Conservation (phyloP, 2,329 filamentous ascomycete genomes). For the Neophaeococcomyces mojaviensis region DNA sequence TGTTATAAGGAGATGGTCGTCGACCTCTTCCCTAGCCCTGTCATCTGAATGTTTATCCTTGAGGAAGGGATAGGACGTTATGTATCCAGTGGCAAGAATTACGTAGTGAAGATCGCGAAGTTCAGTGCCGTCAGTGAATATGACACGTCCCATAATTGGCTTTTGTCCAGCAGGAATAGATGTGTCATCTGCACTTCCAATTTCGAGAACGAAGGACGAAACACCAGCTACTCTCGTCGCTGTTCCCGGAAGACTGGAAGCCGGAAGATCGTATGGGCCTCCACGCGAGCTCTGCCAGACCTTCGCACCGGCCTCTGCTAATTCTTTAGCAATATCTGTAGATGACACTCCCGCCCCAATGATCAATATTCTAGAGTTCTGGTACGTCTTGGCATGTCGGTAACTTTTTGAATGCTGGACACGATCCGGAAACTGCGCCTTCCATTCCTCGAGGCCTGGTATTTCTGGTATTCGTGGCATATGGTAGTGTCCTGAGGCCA, state of each 20-base stretch:
- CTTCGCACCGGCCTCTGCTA: slow-evolving; percentile 36
- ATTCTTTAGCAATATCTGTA: slow-evolving; percentile 47
- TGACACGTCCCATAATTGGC: slow-evolving; percentile 43
- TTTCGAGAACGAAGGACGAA: slow-evolving; percentile 38
- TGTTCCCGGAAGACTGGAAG: slow-evolving; percentile 46
- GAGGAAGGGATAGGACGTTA: slow-evolving; percentile 60
- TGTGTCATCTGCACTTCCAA: no score
- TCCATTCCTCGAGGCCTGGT: slow-evolving; percentile 41
- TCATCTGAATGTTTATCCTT: slow-evolving; percentile 42
- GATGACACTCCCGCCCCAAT: slow-evolving; percentile 51
- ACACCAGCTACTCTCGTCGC: slow-evolving; percentile 48
- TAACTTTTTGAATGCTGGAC: slow-evolving; percentile 49
- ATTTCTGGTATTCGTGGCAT: slow-evolving; percentile 44
- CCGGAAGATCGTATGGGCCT: slow-evolving; percentile 53
- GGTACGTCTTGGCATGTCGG: slow-evolving; percentile 38
- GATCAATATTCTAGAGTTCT: slow-evolving; percentile 50
- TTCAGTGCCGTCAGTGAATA: slow-evolving; percentile 46
- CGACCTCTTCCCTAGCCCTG: slow-evolving; percentile 39
- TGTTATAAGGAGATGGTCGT: slow-evolving; percentile 50
- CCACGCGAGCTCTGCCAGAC: slow-evolving; percentile 53
- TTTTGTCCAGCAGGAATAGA: not conserved
- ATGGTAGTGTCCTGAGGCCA: slow-evolving; percentile 51
- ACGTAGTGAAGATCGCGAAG: slow-evolving; percentile 54
- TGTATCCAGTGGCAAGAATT: slow-evolving; percentile 62
- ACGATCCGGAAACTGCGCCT: slow-evolving; percentile 37